Percentiles rank a stretch among this genome's conserved stretches.
Evolutionary conservation across 768 basidiomycete species (phyloP).

Genomic region (Sarcodon sp.): DNA sequence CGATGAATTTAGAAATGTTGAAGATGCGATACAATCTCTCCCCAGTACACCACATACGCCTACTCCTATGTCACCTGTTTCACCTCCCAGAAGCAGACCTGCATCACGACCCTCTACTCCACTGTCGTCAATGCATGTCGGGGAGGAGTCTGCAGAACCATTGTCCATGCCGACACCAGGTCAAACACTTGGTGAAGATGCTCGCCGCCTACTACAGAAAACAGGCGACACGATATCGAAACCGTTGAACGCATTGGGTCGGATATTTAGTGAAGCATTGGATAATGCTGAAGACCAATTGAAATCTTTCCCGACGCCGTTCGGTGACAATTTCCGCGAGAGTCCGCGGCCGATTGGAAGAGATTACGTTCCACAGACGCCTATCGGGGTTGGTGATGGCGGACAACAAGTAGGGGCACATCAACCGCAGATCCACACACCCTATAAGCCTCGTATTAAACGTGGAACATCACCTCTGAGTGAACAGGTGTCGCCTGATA

Average conservation of each 20-base stretch:
- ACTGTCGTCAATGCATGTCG: conserved; percentile 35
- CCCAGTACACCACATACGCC: conserved; percentile 20
- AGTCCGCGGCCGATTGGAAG: conserved; percentile 22
- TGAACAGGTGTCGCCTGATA: conserved; percentile 25
- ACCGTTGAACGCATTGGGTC: conserved; percentile 79
- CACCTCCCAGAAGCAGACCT: conserved; percentile 16
- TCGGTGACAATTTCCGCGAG: conserved; percentile 37
- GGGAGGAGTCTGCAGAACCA: conserved; percentile 83
- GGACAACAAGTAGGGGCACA: conserved; percentile 7
- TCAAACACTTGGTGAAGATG: conserved; percentile 48
- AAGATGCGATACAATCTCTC: conserved; percentile 40
- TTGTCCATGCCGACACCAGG: conserved; percentile 47
- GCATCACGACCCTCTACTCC: conserved; percentile 12
- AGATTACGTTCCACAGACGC: conserved; percentile 27
- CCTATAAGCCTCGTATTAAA: conserved; percentile 65
- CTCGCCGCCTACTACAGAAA: conserved; percentile 72
- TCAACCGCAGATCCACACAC: conserved; percentile 31
- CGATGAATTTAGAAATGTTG: conserved; percentile 34
- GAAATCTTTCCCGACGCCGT: conserved; percentile 53
- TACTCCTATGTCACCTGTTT: conserved; percentile 17
- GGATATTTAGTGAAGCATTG: conserved; percentile 77
- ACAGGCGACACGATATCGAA: conserved; percentile 88
- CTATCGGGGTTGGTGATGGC: conserved; percentile 19
- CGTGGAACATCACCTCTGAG: conserved; percentile 19
- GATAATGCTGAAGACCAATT: conserved; percentile 59